A percentile compares a stretch with the other conserved stretches of the same genome.
Conservation (phyloP, 2,329 filamentous ascomycete genomes). For the Phyllosticta paracitricarpa region DNA sequence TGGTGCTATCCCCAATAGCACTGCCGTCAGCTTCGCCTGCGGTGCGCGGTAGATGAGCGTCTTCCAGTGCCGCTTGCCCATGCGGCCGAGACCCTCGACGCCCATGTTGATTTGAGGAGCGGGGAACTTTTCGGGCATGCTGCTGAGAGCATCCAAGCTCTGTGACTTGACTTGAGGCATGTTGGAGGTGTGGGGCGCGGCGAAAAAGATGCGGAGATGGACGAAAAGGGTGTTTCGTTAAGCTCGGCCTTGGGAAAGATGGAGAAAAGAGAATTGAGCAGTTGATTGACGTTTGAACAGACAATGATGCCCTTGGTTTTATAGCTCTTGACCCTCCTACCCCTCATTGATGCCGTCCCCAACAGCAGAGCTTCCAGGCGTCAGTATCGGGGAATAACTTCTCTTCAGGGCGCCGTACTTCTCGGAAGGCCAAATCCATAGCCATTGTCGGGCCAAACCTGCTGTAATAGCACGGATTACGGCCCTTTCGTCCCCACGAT, state of each 20-base stretch:
- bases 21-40: constrained; percentile 40
- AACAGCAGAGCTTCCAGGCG: neutral
- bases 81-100: constrained; percentile 40
- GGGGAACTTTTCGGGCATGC: constrained; percentile 5
- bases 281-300: neutral
- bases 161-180: constrained; percentile 1
- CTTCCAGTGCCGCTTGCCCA: constrained; percentile 40
- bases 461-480: neutral
- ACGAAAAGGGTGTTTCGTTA: neutral
- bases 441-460: neutral
- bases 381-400: neutral
- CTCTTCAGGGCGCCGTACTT: neutral
- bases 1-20: no score
- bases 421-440: neutral
- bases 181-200: neutral
- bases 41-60: constrained; percentile 36
- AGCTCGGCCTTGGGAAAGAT: neutral
- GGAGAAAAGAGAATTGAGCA: neutral
- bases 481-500: neutral
- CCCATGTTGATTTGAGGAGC: constrained; percentile 28
- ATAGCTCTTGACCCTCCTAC: neutral
- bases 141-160: constrained; percentile 10
- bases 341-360: neutral
- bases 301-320: neutral
- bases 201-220: neutral